Evolutionary conservation across 805 yeast genomes (phyloP), one percentile per base, ranked within the genome.

Genomic region (Saturnispora saitoi): DNA sequence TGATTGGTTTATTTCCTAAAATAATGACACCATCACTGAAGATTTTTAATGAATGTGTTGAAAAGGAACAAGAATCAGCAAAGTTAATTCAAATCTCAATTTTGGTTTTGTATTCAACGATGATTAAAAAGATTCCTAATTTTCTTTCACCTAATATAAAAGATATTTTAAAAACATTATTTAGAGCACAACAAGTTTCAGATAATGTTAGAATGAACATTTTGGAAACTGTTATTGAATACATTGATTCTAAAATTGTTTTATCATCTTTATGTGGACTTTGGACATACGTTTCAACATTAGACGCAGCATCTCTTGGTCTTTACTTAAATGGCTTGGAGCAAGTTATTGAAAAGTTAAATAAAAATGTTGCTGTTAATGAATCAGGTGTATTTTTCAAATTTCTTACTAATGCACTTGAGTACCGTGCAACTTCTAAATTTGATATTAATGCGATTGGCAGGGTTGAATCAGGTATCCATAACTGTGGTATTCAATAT

Each of bases 1-100:
- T 83, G 53, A 83, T 93, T 60, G 90, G 95, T 6, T 77, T 74
- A 59, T 86, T 89, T 72, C 87, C 97, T 30, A 83, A 81, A 64
- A 81, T 90, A 60, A 77, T 93, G 52, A 87, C 89, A 14, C 86
- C 88, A 12, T 70, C 86, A 10, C 71, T 88, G 48, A 68, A 70
- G 26, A 73, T 86, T 34, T 83, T 86, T 67, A 70, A 74, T 28
- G 54, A 63, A 8, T 67, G 74, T 22, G 59, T 61, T 12, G 52
- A 58, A 14, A 46, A 39, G 22, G 60, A 58, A 22, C 63, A 61
- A 32, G 63, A 56, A 26, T 54, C 65, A 3, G 54, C 68, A 8
- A 56, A 63, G 42, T 63, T 78, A 50, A 61, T 88, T 32, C 93
- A 88, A 61, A 71, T 86, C 14, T 78, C 97, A 0, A 73, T 83